phyloP scores from a whole-genome alignment of 2,329 filamentous ascomycete species.

The Colletotrichum truncatum region DNA sequence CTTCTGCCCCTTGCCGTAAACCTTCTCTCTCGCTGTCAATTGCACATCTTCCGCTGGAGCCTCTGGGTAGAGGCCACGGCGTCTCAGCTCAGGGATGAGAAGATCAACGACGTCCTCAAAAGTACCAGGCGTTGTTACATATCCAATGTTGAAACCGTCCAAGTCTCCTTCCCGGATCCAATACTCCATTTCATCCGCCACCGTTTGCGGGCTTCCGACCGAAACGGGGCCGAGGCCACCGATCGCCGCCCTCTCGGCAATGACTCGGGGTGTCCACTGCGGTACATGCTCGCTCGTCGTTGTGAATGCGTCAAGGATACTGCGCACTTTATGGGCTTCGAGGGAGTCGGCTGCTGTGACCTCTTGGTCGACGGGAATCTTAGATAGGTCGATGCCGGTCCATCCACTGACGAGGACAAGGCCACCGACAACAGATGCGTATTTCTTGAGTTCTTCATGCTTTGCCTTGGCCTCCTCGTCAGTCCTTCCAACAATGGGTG shows the following conservation, averaged over 20 bases:
- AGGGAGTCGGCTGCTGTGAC: conserved; percentile 63
- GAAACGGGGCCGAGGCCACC: conserved; percentile 48
- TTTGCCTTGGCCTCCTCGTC: conserved; percentile 64
- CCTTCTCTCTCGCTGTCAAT: conserved; percentile 66
- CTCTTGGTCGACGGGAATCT: conserved; percentile 65
- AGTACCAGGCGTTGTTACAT: conserved; percentile 51
- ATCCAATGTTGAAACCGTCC: conserved; percentile 51
- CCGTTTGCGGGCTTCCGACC: conserved; percentile 48
- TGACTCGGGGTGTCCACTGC: conserved; percentile 54
- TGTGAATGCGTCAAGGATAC: conserved; percentile 57
- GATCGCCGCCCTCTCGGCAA: conserved; percentile 51
- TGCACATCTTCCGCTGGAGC: conserved; percentile 39
- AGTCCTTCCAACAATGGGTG: conserved; percentile 57
- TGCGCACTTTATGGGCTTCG: conserved; percentile 61
- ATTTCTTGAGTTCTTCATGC: conserved; percentile 57
- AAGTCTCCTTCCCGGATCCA: conserved; percentile 54
- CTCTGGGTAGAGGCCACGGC: conserved; percentile 42
- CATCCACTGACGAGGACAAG: conserved; percentile 65
- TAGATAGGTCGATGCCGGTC: conserved; percentile 68
- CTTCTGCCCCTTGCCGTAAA: conserved; percentile 68
- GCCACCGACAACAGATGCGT: conserved; percentile 62
- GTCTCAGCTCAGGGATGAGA: conserved; percentile 39
- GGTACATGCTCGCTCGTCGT: conserved; percentile 53
- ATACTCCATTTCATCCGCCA: conserved; percentile 54
- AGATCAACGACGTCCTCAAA: conserved; percentile 44